Conservation (phyloP, 2,329 filamentous ascomycete species). For the Aspergillus sp. region DNA sequence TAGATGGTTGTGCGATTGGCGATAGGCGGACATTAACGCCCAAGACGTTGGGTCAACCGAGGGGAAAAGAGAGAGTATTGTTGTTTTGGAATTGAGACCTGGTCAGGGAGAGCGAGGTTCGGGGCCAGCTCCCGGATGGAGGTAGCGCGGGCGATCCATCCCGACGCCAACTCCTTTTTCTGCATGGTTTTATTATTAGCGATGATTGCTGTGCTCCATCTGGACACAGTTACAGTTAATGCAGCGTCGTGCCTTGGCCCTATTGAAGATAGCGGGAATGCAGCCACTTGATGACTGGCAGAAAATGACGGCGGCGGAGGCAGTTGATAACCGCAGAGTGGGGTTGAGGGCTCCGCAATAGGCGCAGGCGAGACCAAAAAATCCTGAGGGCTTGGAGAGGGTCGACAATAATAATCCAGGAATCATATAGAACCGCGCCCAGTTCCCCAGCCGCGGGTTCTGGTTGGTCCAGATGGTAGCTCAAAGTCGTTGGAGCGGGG, state of each 20-base stretch:
- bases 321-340: conserved; percentile 30
- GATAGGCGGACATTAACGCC: conserved; percentile 28
- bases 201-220: conserved; percentile 18
- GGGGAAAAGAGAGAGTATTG: conserved; percentile 20
- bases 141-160: conserved; percentile 30
- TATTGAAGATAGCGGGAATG: conserved; percentile 30
- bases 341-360: conserved; percentile 27
- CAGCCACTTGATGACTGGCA: conserved; percentile 29
- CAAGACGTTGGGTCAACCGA: conserved; percentile 29
- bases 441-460: conserved; percentile 1
- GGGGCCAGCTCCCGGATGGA: conserved; percentile 24
- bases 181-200: conserved; percentile 16
- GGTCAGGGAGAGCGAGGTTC: conserved; percentile 22
- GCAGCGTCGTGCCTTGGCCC: conserved; percentile 27
- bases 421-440: conserved; percentile 5
- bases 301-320: conserved; percentile 24
- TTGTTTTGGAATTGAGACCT: conserved; percentile 21
- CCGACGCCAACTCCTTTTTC: conserved; percentile 21
- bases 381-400: conserved; percentile 29
- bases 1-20: conserved; percentile 18
- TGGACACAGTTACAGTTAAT: conserved; percentile 20
- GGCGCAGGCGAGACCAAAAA: conserved; percentile 28
- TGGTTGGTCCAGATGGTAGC: conserved; percentile 9
- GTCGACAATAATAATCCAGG: conserved; percentile 20
- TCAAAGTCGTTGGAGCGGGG: conserved; percentile 6